Evolutionary conservation across 169 alveolate genomes (phyloP).

Genomic region (Cryptosporidium tyzzeri): DNA sequence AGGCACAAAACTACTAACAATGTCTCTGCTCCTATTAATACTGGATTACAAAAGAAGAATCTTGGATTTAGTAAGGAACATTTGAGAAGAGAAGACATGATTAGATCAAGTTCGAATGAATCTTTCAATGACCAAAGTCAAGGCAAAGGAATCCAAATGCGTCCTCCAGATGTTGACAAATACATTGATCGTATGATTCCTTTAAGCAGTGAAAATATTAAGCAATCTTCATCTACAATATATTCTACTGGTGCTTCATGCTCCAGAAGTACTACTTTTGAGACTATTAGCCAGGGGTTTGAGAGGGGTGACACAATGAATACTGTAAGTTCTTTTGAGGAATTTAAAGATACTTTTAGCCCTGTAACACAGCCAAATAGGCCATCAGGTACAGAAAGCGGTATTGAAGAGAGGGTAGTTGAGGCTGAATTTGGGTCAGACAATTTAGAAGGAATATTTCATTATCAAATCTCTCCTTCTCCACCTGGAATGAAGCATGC

Average conservation of each 20-base stretch:
- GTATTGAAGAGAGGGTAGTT: not conserved
- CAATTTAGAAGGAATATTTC: not conserved
- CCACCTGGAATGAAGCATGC: not conserved
- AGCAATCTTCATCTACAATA: not conserved
- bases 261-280: conserved; percentile 65
- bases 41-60: not conserved
- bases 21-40: not conserved
- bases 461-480: not conserved
- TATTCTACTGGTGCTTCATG: conserved; percentile 34
- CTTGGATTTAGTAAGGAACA: not conserved
- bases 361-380: not conserved
- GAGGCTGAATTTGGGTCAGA: not conserved
- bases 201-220: conserved; percentile 6
- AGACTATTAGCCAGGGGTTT: conserved; percentile 18
- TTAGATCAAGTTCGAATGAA: not conserved
- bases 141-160: conserved; percentile 34
- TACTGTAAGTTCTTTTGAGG: conserved; percentile 39
- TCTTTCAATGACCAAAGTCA: not conserved
- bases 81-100: not conserved
- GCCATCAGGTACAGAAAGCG: not conserved
- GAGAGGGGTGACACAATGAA: conserved; percentile 33
- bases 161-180: conserved; percentile 74
- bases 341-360: not conserved
- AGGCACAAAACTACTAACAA: conserved; percentile 25
- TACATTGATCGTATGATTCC: conserved; percentile 73